These are phyloP conservation scores for Rhynchospora breviuscula DNA, from an alignment of 176 grass and related monocot genomes.

Conservation along the genomic window DNA sequence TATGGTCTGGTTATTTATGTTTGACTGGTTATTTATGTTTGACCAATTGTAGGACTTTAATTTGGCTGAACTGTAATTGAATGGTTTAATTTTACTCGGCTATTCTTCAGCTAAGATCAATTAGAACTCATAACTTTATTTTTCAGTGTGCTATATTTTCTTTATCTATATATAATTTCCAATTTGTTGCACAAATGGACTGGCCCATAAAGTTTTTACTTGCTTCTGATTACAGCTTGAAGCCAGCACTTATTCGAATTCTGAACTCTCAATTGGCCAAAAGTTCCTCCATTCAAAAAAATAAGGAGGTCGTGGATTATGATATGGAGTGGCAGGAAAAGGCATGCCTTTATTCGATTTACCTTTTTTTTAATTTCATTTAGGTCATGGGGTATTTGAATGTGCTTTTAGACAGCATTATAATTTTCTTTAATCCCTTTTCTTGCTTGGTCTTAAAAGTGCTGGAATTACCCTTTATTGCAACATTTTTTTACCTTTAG, in stretches of 20 bases:
- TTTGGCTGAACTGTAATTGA: constrained; percentile 4
- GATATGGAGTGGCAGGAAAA: constrained; percentile 19
- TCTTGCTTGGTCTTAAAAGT: too few species aligned
- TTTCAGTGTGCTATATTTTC: background rate
- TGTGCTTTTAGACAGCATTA: too few species aligned
- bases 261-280: constrained; percentile 21
- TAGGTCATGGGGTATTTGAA: background rate
- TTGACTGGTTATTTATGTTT: background rate
- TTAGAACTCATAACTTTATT: background rate
- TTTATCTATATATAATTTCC: background rate
- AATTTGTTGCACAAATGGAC: background rate
- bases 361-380: background rate
- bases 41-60: background rate
- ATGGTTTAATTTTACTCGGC: background rate
- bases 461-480: too few species aligned
- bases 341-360: background rate
- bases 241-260: constrained; percentile 1
- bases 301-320: constrained; percentile 14
- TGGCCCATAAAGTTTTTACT: background rate
- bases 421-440: too few species aligned
- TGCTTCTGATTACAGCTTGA: constrained; percentile 12
- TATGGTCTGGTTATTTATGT: too few species aligned
- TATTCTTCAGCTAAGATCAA: background rate
- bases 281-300: constrained; percentile 20
- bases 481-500: too few species aligned